These are phyloP conservation scores for Candida dubliniensis DNA, from an alignment of 1,139 yeast species.

Conservation along the genomic window DNA sequence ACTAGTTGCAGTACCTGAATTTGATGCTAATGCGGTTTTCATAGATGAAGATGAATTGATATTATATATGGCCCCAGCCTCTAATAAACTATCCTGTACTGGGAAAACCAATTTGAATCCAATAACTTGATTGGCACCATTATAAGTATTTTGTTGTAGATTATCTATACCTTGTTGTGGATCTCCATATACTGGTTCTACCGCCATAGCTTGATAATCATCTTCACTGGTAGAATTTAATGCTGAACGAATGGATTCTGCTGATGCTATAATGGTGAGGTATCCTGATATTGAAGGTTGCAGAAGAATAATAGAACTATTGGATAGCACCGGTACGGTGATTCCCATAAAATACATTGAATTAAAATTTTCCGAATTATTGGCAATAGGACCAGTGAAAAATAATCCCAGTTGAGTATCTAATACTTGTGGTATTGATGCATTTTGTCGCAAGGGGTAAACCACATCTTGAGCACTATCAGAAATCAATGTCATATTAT, in stretches of 20 bases:
- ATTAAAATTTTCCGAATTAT: constrained; percentile 24
- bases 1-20: constrained; percentile 52
- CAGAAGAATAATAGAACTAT: constrained; percentile 65
- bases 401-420: constrained; percentile 34
- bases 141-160: constrained; percentile 1
- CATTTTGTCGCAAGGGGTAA: constrained; percentile 51
- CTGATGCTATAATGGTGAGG: constrained; percentile 63
- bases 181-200: constrained; percentile 30
- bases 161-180: constrained; percentile 14
- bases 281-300: constrained; percentile 69
- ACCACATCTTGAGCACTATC: constrained; percentile 37
- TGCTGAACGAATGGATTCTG: constrained; percentile 51
- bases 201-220: constrained; percentile 37
- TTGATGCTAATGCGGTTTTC: constrained; percentile 31
- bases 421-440: constrained; percentile 41
- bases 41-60: constrained; percentile 39
- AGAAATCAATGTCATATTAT: constrained; percentile 32
- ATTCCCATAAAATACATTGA: constrained; percentile 52
- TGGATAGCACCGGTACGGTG: constrained; percentile 70
- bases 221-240: constrained; percentile 43
- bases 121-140: constrained; percentile 16
- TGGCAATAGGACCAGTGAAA: constrained; percentile 59
- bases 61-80: constrained; percentile 27
- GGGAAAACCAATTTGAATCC: constrained; percentile 43
- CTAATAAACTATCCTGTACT: constrained; percentile 16